phyloP scores from a whole-genome alignment of 441 rosid genomes.

The Raphanus hybrid region DNA sequence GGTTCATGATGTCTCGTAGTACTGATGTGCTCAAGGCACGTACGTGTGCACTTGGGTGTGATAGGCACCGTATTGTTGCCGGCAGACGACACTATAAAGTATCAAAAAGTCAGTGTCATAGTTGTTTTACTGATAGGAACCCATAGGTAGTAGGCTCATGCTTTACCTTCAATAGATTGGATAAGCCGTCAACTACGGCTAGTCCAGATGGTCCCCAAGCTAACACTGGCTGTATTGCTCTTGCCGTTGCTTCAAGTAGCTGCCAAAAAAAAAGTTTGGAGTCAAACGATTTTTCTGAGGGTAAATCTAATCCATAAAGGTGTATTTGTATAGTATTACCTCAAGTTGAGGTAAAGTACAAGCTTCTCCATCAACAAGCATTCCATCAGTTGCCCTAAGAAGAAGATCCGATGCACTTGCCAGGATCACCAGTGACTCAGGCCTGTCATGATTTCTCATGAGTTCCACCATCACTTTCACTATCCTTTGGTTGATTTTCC shows the following conservation, averaged over 20 bases:
- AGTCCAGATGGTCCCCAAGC: slow-evolving; percentile 94
- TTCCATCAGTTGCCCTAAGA: slow-evolving; percentile 95
- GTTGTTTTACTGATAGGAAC: not conserved
- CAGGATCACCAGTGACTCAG: slow-evolving; percentile 85
- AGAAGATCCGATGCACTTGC: slow-evolving; percentile 98
- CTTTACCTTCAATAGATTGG: slow-evolving; percentile 85
- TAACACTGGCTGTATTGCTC: slow-evolving; percentile 84
- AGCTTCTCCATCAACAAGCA: slow-evolving; percentile 99
- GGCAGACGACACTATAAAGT: slow-evolving; percentile 82
- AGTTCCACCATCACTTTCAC: slow-evolving; percentile 90
- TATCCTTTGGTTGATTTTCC: slow-evolving; percentile 96
- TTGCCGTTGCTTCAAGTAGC: slow-evolving; percentile 97
- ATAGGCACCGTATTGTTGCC: slow-evolving; percentile 85
- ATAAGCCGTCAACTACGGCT: slow-evolving; percentile 92
- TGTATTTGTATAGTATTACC: slow-evolving; percentile 48
- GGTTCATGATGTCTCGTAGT: slow-evolving; percentile 72
- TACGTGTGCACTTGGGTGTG: slow-evolving; percentile 97
- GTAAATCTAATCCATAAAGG: not conserved
- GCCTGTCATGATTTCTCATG: slow-evolving; percentile 91
- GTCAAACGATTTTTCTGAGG: not conserved
- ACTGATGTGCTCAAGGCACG: slow-evolving; percentile 94
- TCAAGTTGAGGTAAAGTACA: slow-evolving; percentile 97
- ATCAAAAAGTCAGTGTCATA: not conserved
- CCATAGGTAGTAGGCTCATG: slow-evolving; percentile 9
- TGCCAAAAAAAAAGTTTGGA: slow-evolving; percentile 44